phyloP scores from a whole-genome alignment of 257 asterid genomes.

The Fraxinus cuspidata region DNA sequence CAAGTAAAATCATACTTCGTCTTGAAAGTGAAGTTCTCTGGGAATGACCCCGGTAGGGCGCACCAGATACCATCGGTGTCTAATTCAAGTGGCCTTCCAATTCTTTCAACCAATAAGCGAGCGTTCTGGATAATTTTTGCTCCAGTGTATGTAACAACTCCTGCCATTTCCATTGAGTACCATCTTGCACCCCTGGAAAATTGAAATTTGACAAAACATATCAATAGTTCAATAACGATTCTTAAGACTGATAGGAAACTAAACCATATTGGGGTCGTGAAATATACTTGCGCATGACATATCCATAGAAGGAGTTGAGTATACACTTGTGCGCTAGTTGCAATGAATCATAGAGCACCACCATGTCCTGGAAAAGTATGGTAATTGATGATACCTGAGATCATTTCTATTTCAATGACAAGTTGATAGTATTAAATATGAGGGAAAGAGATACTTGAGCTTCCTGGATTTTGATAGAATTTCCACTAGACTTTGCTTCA shows the following conservation, averaged over 20 bases:
- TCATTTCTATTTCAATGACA: constrained; percentile 19
- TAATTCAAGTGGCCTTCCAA: constrained; percentile 97
- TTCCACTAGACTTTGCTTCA: constrained; percentile 93
- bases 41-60: constrained; percentile 89
- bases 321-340: constrained; percentile 99
- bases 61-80: constrained; percentile 99
- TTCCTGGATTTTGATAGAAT: constrained; percentile 91
- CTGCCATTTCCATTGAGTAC: constrained; percentile 99
- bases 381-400: constrained; percentile 19
- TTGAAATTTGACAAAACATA: constrained; percentile 18
- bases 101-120: constrained; percentile 89
- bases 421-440: constrained; percentile 14
- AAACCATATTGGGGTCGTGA: constrained; percentile 24
- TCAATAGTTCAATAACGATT: constrained; percentile 19
- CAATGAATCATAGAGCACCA: constrained; percentile 86
- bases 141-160: constrained; percentile 96
- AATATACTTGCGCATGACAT: constrained; percentile 96
- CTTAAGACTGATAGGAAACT: constrained; percentile 19
- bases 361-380: constrained; percentile 78
- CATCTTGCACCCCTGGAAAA: constrained; percentile 93
- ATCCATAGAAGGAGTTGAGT: constrained; percentile 97
- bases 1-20: constrained; percentile 55
- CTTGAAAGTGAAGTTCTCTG: constrained; percentile 93
- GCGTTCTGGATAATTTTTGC: constrained; percentile 99
- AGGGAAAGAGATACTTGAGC: constrained; percentile 68